Base-by-base conservation (phyloP, 768 basidiomycete genomes). In the Panus rudis region DNA sequence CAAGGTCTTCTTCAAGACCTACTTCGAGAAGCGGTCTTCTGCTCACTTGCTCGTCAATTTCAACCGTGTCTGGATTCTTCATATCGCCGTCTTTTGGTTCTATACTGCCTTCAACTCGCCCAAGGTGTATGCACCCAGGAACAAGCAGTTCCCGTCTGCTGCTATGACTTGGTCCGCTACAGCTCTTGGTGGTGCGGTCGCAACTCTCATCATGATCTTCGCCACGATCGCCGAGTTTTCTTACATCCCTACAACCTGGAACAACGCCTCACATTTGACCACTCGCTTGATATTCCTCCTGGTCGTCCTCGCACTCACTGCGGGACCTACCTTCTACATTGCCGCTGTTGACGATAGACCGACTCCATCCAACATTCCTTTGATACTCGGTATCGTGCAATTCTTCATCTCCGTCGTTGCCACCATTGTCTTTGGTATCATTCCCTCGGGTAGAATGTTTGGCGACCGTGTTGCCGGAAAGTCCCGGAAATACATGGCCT, bases 61-160 rank as follows among this genome's bases (percentile, higher is more conserved):
- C 71, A 99, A 99, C 65, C 91, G 96, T 30, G 76, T 99, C 58
- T 99, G 96, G 96, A 91, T 99, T 55, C 72, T 94, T 44, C 96
- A 99, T 59, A 72, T 99, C 46, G 76, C 92, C 6, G 66, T 94
- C 41, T 98, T 81, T 70, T 99, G 89, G 79, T 97, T 91, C 68
- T 98, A 91, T 68, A 98, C 94, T 7, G 81, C 96, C n/a, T 96
- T 83, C 76, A 92, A 98, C 68, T 89, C 92, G 0, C 92, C 93
- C 6, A 81, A 76, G 52, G 82, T 97, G 48, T 99, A 97, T 60
- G 81, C 87, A 2, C 84, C 85, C 10, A 68, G 64, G 37, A 69
- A 78, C 51, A 75, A 78, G 56, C 69, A 74, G 23, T 62, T 57
- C 38, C 92, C 93, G 1, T 85, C 87, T 14, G 70, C 87, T 4